Base-by-base conservation (phyloP, 768 basidiomycete species). In the Boletus pseudo-olivaceus region DNA sequence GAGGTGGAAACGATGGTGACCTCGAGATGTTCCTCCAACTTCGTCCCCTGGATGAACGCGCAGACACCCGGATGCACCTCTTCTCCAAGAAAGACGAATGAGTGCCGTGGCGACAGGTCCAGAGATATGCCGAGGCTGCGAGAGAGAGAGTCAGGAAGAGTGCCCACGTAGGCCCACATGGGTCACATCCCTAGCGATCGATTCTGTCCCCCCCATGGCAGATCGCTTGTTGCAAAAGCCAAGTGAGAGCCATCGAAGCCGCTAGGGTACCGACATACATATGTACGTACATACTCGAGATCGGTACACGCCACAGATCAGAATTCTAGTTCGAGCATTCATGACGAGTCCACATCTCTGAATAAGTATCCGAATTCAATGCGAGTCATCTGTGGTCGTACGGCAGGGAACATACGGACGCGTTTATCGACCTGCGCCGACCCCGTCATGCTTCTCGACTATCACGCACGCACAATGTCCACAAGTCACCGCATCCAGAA, bases 61-160 rank as follows among this genome's bases (percentile, higher is more conserved):
- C 46, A 49, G 9, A 74, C 74, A 12, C 74, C 0, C 59, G 75
- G 11, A 34, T 76, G 32, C 76, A 76, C 40, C 35, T 75, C 19
- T 75, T 67, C 54, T 75, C 72, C 10, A 60, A 58, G 42, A 62
- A 54, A 14, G 74, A 75, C 38, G 43, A 48, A 35, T 14, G 72
- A 6, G 64, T 75, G 17, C 70, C 67, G 5, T 66, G 64, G 58
- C 3, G 54, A 38, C 62, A 56, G 4, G 62, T 75, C 7, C 58
- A 66, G 38, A 39, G 47, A 15, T 67, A 75, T 47, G 61, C 59
- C 0, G 58, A 66, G 20, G 46, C 49, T 3, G 68, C 70, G n/a
- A 62, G 53, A 51, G 20, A 39, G 29, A 35, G n/a, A 1, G 72
- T 71, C 1, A 68, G 67, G n/a, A 59, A 67, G 20, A 75, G 67